Evolutionary conservation across 768 basidiomycete species (phyloP).

Genomic region (Suillus discolor): DNA sequence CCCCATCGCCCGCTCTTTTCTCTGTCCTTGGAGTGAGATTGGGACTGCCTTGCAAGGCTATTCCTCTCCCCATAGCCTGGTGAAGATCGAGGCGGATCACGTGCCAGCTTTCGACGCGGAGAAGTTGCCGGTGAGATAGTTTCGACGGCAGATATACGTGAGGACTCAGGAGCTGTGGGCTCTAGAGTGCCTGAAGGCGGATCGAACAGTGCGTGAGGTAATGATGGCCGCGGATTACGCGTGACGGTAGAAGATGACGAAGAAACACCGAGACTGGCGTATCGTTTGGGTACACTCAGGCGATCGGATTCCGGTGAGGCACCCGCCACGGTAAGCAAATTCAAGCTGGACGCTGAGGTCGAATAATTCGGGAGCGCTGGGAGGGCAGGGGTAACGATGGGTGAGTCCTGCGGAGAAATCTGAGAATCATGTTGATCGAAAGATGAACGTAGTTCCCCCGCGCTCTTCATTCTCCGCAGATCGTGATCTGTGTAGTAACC

Average conservation of each 20-base stretch:
- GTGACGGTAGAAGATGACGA: constrained; percentile 41
- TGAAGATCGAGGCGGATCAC: constrained; percentile 15
- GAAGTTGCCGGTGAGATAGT: constrained; percentile 28
- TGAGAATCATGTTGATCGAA: constrained; percentile 28
- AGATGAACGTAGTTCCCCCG: constrained; percentile 67
- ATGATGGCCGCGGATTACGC: constrained; percentile 39
- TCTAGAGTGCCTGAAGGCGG: constrained; percentile 40
- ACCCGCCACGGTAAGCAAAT: constrained; percentile 47
- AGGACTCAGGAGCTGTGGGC: constrained; percentile 13
- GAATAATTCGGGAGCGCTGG: constrained; percentile 52
- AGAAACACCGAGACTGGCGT: constrained; percentile 65
- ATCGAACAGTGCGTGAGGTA: constrained; percentile 54
- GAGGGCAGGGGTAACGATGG: constrained; percentile 39
- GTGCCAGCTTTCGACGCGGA: constrained; percentile 26
- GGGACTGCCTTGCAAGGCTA: constrained; percentile 20
- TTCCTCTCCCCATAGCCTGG: constrained; percentile 30
- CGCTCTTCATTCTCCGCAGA: constrained; percentile 84
- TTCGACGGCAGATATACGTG: constrained; percentile 23
- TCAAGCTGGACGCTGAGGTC: constrained; percentile 70
- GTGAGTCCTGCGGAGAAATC: constrained; percentile 25
- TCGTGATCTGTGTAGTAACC: constrained; percentile 55
- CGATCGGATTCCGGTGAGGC: constrained; percentile 37
- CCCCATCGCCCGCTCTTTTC: constrained; percentile 86
- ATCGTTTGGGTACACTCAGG: constrained; percentile 51
- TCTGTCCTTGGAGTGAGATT: constrained; percentile 37